Percentiles rank a stretch among this genome's conserved stretches.
These are phyloP conservation scores for Pseudoneurospora amorphoporcata DNA, from an alignment of 495 filamentous ascomycete genomes.

Conservation along the genomic window DNA sequence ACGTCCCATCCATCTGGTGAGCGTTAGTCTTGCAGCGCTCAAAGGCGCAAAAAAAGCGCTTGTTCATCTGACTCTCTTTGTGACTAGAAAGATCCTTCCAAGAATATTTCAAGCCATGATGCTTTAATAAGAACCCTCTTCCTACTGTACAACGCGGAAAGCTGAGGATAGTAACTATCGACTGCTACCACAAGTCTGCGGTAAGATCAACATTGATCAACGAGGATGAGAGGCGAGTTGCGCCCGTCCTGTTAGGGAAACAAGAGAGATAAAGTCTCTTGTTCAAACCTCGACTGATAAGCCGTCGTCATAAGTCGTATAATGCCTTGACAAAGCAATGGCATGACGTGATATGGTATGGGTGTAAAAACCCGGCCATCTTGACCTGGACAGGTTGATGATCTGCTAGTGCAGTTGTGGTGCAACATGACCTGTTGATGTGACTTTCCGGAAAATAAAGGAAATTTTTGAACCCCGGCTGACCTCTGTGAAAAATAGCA, in stretches of 20 bases:
- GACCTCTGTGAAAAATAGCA: not conserved
- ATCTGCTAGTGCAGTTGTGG: not conserved
- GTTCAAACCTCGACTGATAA: not conserved
- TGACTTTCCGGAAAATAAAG: not conserved
- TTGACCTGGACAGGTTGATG: not conserved
- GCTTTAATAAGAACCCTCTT: not conserved
- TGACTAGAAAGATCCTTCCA: not conserved
- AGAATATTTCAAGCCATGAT: not conserved
- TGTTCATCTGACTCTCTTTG: not conserved
- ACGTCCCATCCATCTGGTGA: not conserved
- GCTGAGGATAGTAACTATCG: not conserved
- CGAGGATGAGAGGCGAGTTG: not conserved
- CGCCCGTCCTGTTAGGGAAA: not conserved
- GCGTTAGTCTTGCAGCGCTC: not conserved
- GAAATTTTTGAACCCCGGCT: not conserved
- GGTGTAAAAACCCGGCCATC: not conserved
- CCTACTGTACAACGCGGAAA: not conserved
- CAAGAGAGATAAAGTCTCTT: not conserved
- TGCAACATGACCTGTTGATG: not conserved
- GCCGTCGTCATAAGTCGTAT: not conserved
- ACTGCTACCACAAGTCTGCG: not conserved
- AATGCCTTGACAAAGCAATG: not conserved
- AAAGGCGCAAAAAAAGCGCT: not conserved
- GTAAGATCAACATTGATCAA: not conserved
- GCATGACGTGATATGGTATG: not conserved